Evolutionary conservation across 495 filamentous ascomycete genomes (phyloP).

Genomic region (Tetracladium marchalianum): DNA sequence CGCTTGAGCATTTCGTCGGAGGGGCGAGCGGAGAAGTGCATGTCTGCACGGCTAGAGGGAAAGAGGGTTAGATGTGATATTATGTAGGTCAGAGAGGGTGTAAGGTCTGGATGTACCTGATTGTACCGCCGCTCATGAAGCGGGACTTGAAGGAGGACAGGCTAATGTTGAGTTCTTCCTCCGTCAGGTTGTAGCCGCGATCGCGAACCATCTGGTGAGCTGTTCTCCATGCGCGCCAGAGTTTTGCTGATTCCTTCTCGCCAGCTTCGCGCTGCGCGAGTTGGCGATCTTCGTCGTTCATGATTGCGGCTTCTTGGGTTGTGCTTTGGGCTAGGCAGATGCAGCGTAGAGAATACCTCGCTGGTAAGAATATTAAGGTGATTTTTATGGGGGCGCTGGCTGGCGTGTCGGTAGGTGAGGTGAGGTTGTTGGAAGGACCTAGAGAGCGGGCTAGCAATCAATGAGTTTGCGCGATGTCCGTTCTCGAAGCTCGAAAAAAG

Average conservation of each 20-base stretch:
- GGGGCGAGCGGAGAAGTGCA: conserved; percentile 80
- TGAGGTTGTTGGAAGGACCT: background rate
- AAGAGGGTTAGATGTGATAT: conserved; percentile 20
- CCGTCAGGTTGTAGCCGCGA: conserved; percentile 80
- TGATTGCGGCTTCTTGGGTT: background rate
- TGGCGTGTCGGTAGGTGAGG: no score
- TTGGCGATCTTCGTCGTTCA: conserved; percentile 41
- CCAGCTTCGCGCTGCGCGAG: conserved; percentile 34
- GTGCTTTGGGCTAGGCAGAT: background rate
- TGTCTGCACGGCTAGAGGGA: conserved; percentile 58
- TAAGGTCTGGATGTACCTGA: conserved; percentile 16
- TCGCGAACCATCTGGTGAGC: conserved; percentile 82
- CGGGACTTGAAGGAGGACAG: conserved; percentile 62
- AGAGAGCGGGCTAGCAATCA: background rate
- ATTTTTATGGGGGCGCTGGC: no score
- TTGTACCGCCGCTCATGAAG: conserved; percentile 56
- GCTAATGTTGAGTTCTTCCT: conserved; percentile 76
- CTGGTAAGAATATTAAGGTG: background rate
- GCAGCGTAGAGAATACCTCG: background rate
- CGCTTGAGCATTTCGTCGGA: conserved; percentile 73
- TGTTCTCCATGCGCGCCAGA: conserved; percentile 84
- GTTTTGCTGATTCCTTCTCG: conserved; percentile 57
- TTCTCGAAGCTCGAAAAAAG: background rate
- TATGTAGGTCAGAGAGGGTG: background rate
- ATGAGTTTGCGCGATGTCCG: background rate